phyloP scores from a whole-genome alignment of 108 stramenopile genomes.

The Hondaea fermentalgiana region DNA sequence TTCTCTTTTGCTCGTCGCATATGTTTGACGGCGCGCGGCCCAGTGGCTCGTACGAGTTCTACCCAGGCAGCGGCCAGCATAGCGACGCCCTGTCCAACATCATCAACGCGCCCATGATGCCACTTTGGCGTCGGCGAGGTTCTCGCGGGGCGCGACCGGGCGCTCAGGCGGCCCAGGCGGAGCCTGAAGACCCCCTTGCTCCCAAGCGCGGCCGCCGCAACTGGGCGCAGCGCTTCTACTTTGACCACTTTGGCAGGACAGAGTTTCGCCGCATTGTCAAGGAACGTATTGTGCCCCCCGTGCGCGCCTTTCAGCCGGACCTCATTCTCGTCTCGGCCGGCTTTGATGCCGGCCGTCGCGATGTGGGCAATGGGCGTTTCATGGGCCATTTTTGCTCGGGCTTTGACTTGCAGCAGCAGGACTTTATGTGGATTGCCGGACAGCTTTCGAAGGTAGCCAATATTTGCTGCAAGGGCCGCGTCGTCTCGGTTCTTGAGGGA shows the following conservation, averaged over 20 bases:
- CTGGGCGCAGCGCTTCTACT: slow-evolving; percentile 18
- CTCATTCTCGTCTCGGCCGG: slow-evolving; percentile 87
- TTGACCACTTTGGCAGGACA: not conserved
- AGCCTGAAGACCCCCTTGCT: not conserved
- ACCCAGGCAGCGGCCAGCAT: slow-evolving; percentile 81
- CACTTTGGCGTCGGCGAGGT: slow-evolving; percentile 60
- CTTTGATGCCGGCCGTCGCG: slow-evolving; percentile 84
- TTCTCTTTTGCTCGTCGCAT: slow-evolving; percentile 88
- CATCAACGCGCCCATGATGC: slow-evolving; percentile 83
- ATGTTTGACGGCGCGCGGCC: slow-evolving; percentile 59
- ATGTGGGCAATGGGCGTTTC: slow-evolving; percentile 72
- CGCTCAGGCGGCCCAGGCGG: not conserved
- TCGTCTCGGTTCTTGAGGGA: slow-evolving; percentile 85
- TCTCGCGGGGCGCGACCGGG: not conserved
- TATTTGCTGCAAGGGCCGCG: slow-evolving; percentile 77
- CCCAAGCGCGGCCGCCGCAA: not conserved
- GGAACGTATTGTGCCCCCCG: slow-evolving; percentile 46
- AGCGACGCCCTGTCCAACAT: slow-evolving; percentile 81
- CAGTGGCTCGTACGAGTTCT: slow-evolving; percentile 67
- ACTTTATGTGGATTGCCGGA: slow-evolving; percentile 71
- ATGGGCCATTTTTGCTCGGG: slow-evolving; percentile 29
- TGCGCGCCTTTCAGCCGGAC: slow-evolving; percentile 81
- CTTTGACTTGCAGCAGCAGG: slow-evolving; percentile 52
- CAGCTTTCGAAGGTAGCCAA: slow-evolving; percentile 70
- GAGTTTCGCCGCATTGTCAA: not conserved